A percentile compares a stretch with the other conserved stretches of the same genome.
phyloP scores from a whole-genome alignment of 257 asterid species.

The Orobanche coerulescens region DNA sequence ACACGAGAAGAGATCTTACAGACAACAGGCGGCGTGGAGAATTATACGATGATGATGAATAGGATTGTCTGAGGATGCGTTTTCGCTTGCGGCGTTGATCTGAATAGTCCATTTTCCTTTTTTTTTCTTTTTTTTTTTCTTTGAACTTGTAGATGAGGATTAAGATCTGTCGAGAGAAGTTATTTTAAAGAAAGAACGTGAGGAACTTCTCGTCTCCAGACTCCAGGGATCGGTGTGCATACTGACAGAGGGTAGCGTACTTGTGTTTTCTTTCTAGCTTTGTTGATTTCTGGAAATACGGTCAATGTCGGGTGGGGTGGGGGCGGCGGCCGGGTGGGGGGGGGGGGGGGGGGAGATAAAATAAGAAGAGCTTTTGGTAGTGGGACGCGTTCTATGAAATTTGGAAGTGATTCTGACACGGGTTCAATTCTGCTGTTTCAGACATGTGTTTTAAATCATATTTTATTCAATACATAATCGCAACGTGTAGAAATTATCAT shows the following conservation, averaged over 20 bases:
- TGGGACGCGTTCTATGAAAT: constrained; percentile 21
- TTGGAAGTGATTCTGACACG: no score
- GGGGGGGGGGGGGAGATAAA: no score
- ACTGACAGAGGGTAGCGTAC: constrained; percentile 34
- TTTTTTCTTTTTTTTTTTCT: neutral
- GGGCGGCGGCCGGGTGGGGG: no score
- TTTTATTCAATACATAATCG: no score
- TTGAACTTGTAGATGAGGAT: no score
- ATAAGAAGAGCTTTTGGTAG: neutral
- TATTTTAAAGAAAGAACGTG: constrained; percentile 13
- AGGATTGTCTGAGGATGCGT: constrained; percentile 38
- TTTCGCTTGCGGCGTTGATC: constrained; percentile 81
- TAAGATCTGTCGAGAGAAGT: neutral
- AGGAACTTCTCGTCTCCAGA: neutral
- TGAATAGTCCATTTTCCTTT: constrained; percentile 49
- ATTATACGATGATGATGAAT: constrained; percentile 15
- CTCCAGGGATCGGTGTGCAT: constrained; percentile 31
- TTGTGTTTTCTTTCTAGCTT: constrained; percentile 3
- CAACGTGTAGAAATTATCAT: no score
- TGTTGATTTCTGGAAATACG: constrained; percentile 24
- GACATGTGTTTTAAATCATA: no score
- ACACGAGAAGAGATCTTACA: constrained; percentile 40
- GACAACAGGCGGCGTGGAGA: constrained; percentile 21
- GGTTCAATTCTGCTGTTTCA: no score
- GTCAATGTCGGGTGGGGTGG: constrained; percentile 26